Evolutionary conservation across 805 yeast species (phyloP).

Genomic region (baker's yeast (Saccharomyces cerevisiae)): DNA sequence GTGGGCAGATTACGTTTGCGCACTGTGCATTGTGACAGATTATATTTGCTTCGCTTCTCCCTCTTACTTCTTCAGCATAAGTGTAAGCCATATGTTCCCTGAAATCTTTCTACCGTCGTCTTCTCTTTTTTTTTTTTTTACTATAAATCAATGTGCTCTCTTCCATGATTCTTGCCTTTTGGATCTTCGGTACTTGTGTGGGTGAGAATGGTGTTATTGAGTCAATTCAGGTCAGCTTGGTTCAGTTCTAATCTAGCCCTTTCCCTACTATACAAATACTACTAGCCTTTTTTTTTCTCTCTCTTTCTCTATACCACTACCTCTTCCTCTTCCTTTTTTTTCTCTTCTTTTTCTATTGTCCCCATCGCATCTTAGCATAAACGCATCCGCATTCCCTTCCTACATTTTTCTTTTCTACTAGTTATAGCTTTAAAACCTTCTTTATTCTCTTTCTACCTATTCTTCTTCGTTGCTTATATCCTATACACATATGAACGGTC

Average conservation of each 20-base stretch:
- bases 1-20: not conserved
- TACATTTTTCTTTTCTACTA: not conserved
- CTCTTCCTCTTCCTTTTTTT: not conserved
- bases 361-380: not conserved
- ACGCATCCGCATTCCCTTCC: not conserved
- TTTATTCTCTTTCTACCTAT: not conserved
- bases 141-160: not conserved
- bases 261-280: not conserved
- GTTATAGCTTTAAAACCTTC: not conserved
- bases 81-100: not conserved
- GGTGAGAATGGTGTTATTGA: not conserved
- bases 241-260: not conserved
- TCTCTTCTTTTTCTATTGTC: not conserved
- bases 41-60: not conserved
- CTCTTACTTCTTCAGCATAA: not conserved
- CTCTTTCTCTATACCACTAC: not conserved
- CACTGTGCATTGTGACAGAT: not conserved
- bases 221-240: not conserved
- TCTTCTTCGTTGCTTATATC: not conserved
- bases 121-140: not conserved
- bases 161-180: not conserved
- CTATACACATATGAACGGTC: not conserved
- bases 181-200: not conserved
- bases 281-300: not conserved
- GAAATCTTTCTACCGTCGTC: not conserved